Percentiles rank a stretch among this genome's conserved stretches.
These are phyloP conservation scores for Candida khao-thaluensis DNA, from an alignment of 805 yeast species.

Conservation along the genomic window DNA sequence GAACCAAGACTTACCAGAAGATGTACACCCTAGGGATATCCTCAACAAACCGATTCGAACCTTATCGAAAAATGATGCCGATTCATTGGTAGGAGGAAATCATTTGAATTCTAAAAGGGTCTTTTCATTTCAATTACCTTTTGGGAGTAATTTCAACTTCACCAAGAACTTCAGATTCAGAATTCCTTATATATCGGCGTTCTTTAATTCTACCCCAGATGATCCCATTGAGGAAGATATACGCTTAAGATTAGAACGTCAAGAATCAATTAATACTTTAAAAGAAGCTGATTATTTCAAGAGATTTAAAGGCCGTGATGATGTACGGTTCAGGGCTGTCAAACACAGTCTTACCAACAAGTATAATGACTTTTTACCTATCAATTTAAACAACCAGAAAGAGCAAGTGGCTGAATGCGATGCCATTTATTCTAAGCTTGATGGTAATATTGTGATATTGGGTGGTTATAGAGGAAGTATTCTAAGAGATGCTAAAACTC, in stretches of 20 bases:
- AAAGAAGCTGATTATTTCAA: slow-evolving; percentile 63
- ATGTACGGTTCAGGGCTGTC: slow-evolving; percentile 68
- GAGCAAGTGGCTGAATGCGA: slow-evolving; percentile 31
- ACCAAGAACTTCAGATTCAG: slow-evolving; percentile 19
- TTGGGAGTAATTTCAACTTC: slow-evolving; percentile 43
- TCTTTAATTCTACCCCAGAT: slow-evolving; percentile 10
- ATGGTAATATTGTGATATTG: slow-evolving; percentile 76
- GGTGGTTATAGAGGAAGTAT: slow-evolving; percentile 91
- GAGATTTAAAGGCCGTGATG: slow-evolving; percentile 57
- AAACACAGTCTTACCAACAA: slow-evolving; percentile 58
- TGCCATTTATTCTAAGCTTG: slow-evolving; percentile 55
- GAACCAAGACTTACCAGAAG: background rate
- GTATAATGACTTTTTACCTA: slow-evolving; percentile 41
- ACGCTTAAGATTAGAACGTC: slow-evolving; percentile 46
- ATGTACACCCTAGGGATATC: background rate
- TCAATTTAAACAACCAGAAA: slow-evolving; percentile 15
- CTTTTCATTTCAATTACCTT: slow-evolving; percentile 59
- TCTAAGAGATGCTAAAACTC: slow-evolving; percentile 61
- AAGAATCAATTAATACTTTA: slow-evolving; percentile 55
- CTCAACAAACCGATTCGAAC: background rate
- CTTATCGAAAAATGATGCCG: slow-evolving; percentile 31
- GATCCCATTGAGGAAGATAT: slow-evolving; percentile 27
- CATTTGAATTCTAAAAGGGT: slow-evolving; percentile 39
- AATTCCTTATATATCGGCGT: slow-evolving; percentile 4
- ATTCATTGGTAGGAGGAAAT: slow-evolving; percentile 53